These are phyloP conservation scores for Solanum sitiens DNA, from an alignment of 257 asterid genomes.

Conservation along the genomic window DNA sequence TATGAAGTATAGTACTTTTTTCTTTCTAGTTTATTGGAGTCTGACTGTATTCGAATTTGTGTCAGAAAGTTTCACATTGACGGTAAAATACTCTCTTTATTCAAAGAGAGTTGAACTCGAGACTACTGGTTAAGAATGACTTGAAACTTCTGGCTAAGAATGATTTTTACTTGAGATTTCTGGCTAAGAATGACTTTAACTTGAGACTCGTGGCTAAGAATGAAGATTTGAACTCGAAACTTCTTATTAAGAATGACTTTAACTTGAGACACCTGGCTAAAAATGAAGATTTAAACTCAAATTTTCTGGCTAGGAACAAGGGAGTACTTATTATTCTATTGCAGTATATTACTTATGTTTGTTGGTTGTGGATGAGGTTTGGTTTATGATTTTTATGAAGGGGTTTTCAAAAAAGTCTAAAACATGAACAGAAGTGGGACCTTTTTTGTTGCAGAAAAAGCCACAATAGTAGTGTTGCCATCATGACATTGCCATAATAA, in stretches of 20 bases:
- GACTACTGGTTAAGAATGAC: too few relatives aligned
- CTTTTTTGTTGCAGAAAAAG: background rate
- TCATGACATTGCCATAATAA: background rate
- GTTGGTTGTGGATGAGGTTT: background rate
- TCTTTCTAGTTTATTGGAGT: background rate
- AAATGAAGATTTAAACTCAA: too few relatives aligned
- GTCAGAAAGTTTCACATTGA: background rate
- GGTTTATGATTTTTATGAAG: background rate
- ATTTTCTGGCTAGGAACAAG: too few relatives aligned
- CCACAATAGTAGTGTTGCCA: background rate
- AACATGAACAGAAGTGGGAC: background rate
- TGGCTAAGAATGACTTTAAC: too few relatives aligned
- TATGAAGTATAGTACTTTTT: background rate
- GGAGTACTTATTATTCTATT: too few relatives aligned
- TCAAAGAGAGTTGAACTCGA: fast-evolving
- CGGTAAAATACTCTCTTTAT: too few relatives aligned
- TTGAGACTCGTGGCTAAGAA: too few relatives aligned
- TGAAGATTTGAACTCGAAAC: too few relatives aligned
- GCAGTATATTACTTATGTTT: background rate
- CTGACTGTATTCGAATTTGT: fast-evolving
- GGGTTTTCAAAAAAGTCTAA: background rate
- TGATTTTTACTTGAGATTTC: fast-evolving
- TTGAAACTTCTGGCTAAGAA: too few relatives aligned
- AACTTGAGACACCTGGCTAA: fast-evolving
- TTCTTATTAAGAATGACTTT: too few relatives aligned